Percentiles rank a stretch among this genome's conserved stretches.
phyloP scores from a whole-genome alignment of 2,329 filamentous ascomycete genomes.

The Metarhizium rileyi region DNA sequence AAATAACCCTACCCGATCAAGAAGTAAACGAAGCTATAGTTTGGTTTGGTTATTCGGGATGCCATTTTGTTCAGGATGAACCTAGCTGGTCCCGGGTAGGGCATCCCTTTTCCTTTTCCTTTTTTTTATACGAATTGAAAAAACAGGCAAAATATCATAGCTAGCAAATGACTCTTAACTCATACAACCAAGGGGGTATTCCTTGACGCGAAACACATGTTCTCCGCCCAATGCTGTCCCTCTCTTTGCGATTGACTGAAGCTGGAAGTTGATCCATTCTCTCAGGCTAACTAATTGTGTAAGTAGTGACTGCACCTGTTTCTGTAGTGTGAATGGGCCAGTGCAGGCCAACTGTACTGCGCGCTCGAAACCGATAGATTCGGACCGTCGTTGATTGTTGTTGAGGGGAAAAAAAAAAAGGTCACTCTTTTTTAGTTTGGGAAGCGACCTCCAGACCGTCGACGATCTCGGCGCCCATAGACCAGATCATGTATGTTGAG shows the following conservation, averaged over 20 bases:
- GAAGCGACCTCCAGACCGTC: slow-evolving; percentile 32
- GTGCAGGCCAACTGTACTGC: too few species aligned
- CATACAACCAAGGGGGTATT: neutral
- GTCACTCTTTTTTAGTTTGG: slow-evolving; percentile 31
- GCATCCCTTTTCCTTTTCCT: neutral
- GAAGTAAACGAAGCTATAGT: too few species aligned
- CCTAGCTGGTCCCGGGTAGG: too few species aligned
- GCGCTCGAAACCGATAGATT: too few species aligned
- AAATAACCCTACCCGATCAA: neutral
- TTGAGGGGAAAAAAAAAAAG: neutral
- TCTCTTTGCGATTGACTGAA: too few species aligned
- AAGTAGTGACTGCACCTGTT: too few species aligned
- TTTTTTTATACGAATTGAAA: neutral
- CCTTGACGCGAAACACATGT: neutral
- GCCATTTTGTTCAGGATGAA: too few species aligned
- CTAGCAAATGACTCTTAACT: neutral
- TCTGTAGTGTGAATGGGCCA: too few species aligned
- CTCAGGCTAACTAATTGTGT: too few species aligned
- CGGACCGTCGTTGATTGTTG: too few species aligned
- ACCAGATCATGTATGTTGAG: slow-evolving; percentile 41
- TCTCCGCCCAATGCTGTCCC: neutral
- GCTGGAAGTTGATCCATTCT: too few species aligned
- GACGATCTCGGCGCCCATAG: slow-evolving; percentile 39
- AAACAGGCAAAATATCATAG: neutral
- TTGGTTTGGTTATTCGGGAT: too few species aligned